These are phyloP conservation scores for Xylariaceae sp. DNA, from an alignment of 2,329 filamentous ascomycete genomes.

Conservation along the genomic window DNA sequence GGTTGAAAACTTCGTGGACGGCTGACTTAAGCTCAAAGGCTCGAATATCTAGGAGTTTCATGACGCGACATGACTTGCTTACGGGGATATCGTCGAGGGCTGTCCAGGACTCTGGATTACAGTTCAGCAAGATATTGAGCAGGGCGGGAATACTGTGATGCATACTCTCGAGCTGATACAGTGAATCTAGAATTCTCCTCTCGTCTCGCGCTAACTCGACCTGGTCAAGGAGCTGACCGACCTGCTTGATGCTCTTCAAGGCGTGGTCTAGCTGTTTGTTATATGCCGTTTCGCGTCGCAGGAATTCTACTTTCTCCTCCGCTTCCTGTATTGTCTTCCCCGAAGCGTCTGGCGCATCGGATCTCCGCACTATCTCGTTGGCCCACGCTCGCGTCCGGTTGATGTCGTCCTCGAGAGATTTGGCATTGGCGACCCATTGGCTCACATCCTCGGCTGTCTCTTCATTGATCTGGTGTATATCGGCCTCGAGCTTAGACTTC, in stretches of 20 bases:
- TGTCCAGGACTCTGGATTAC: conserved; percentile 47
- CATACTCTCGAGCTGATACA: conserved; percentile 55
- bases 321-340: conserved; percentile 51
- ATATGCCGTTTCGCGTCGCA: conserved; percentile 56
- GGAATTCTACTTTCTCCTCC: conserved; percentile 52
- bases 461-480: conserved; percentile 73
- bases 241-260: conserved; percentile 49
- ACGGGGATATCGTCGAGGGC: conserved; percentile 57
- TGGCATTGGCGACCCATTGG: conserved; percentile 81
- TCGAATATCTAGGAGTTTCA: conserved; percentile 62
- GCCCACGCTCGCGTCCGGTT: conserved; percentile 74
- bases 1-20: conserved; percentile 62
- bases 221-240: conserved; percentile 58
- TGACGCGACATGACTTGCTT: conserved; percentile 58
- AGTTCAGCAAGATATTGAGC: conserved; percentile 20
- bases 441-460: conserved; percentile 76
- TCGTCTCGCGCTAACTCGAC: conserved; percentile 57
- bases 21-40: conserved; percentile 62
- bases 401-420: conserved; percentile 81
- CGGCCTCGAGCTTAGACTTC: conserved; percentile 46
- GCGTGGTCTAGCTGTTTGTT: conserved; percentile 52
- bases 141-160: background rate
- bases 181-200: conserved; percentile 52
- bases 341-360: conserved; percentile 58
- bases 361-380: conserved; percentile 73